Percentiles rank a stretch among this genome's conserved stretches.
These are phyloP conservation scores for Podospora fimiseda DNA, from an alignment of 495 filamentous ascomycete species.

Conservation along the genomic window DNA sequence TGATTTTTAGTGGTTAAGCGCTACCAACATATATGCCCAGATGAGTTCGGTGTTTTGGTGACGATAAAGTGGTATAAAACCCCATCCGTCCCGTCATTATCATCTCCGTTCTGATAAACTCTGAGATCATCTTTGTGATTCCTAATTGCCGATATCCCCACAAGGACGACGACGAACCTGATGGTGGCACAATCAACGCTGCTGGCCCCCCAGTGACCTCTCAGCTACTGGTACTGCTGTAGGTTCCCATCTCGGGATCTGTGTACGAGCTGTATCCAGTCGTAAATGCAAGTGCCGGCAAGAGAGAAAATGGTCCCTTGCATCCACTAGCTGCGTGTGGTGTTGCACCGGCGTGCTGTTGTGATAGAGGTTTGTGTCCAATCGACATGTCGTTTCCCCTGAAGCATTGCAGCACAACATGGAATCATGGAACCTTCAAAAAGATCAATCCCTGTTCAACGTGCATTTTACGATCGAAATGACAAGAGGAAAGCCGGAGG, in stretches of 20 bases:
- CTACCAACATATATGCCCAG: background rate
- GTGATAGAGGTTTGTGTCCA: background rate
- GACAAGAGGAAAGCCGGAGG: background rate
- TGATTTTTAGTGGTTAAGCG: background rate
- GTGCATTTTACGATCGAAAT: constrained; percentile 11
- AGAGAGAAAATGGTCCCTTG: too few species aligned
- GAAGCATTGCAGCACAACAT: background rate
- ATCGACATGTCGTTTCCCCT: background rate
- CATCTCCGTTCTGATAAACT: too few species aligned
- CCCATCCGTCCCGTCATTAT: too few species aligned
- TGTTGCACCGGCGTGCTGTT: background rate
- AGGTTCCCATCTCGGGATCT: too few species aligned
- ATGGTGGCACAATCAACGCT: background rate
- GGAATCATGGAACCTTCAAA: background rate
- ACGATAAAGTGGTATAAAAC: too few species aligned
- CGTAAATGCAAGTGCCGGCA: too few species aligned
- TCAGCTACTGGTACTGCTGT: background rate
- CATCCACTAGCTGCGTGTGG: background rate
- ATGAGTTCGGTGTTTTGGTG: background rate
- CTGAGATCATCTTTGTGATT: too few species aligned
- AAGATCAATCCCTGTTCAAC: background rate
- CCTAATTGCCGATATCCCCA: too few species aligned
- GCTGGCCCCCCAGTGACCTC: background rate
- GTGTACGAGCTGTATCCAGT: too few species aligned
- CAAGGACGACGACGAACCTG: too few species aligned